These are phyloP conservation scores for Trichomonas tenax DNA, from an alignment of 208 protist genomes.

Conservation along the genomic window DNA sequence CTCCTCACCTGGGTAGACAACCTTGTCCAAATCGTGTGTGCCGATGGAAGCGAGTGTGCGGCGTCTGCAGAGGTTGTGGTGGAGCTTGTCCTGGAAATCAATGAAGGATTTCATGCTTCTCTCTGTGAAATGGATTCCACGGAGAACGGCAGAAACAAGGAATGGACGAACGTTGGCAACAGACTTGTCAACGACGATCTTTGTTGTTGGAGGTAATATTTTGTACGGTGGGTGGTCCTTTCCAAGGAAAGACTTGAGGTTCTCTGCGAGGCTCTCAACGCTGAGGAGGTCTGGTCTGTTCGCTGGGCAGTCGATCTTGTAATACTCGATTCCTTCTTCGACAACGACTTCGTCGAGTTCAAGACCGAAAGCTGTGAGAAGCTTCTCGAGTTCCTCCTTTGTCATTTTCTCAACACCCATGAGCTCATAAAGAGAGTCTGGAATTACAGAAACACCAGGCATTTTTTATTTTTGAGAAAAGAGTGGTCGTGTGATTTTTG, in stretches of 20 bases:
- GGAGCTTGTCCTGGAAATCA: constrained; percentile 56
- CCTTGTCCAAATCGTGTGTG: constrained; percentile 95
- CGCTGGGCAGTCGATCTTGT: constrained; percentile 91
- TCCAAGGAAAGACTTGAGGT: constrained; percentile 62
- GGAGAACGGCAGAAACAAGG: constrained; percentile 85
- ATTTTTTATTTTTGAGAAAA: neutral
- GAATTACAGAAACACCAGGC: neutral
- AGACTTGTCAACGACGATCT: neutral
- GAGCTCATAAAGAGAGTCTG: neutral
- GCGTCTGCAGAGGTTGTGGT: constrained; percentile 43
- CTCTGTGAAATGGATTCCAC: constrained; percentile 75
- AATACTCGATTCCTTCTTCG: constrained; percentile 52
- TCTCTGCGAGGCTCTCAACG: constrained; percentile 61
- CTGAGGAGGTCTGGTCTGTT: constrained; percentile 94
- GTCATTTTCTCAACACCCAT: constrained; percentile 26
- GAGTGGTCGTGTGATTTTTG: neutral
- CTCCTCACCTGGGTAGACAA: constrained; percentile 39
- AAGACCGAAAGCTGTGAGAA: constrained; percentile 92
- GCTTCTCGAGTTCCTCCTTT: constrained; percentile 72
- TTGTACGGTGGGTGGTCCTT: constrained; percentile 20
- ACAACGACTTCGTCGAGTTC: constrained; percentile 82
- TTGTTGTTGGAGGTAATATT: neutral
- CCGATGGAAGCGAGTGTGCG: constrained; percentile 93
- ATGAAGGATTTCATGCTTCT: constrained; percentile 86
- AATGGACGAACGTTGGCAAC: constrained; percentile 71